Percentiles rank a stretch among this genome's conserved stretches.
phyloP scores from a whole-genome alignment of 1,139 yeast genomes.

The Saccharomycopsis phalli region DNA sequence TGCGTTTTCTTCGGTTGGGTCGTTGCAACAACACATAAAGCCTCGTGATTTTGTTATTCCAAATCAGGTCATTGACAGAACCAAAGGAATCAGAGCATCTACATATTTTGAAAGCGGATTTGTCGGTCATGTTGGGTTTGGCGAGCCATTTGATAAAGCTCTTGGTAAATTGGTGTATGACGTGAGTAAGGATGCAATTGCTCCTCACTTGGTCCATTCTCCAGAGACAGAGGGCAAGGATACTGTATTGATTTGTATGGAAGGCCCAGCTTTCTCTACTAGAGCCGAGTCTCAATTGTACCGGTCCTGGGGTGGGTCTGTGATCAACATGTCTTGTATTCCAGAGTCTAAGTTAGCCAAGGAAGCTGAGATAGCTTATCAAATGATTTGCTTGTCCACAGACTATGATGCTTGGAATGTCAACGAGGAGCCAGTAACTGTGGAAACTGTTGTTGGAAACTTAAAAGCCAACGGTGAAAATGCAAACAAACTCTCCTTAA shows the following conservation, averaged over 20 bases:
- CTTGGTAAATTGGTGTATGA: conserved; percentile 56
- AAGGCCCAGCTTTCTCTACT: conserved; percentile 96
- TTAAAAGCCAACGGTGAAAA: conserved; percentile 79
- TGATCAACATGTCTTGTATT: conserved; percentile 90
- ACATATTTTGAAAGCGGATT: conserved; percentile 89
- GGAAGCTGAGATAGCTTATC: conserved; percentile 94
- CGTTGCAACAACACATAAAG: conserved; percentile 76
- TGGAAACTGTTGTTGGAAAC: conserved; percentile 89
- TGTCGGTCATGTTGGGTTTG: conserved; percentile 95
- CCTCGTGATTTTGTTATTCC: conserved; percentile 96
- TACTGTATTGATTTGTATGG: conserved; percentile 89
- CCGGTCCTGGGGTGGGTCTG: conserved; percentile 86
- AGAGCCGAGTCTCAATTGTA: conserved; percentile 93
- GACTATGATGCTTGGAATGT: conserved; percentile 99
- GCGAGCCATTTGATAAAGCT: conserved; percentile 85
- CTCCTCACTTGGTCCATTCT: conserved; percentile 26
- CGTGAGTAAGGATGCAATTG: conserved; percentile 42
- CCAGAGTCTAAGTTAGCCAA: conserved; percentile 96
- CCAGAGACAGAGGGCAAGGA: conserved; percentile 47
- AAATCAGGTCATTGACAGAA: conserved; percentile 90
- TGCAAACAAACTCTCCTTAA: conserved; percentile 71
- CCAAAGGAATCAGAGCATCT: conserved; percentile 87
- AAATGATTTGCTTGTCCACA: conserved; percentile 97
- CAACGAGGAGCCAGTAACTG: conserved; percentile 91
- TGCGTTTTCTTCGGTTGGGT: conserved; percentile 95